These are phyloP conservation scores for Plectosphaerella sp. DNA, from an alignment of 2,329 filamentous ascomycete genomes.

Conservation along the genomic window DNA sequence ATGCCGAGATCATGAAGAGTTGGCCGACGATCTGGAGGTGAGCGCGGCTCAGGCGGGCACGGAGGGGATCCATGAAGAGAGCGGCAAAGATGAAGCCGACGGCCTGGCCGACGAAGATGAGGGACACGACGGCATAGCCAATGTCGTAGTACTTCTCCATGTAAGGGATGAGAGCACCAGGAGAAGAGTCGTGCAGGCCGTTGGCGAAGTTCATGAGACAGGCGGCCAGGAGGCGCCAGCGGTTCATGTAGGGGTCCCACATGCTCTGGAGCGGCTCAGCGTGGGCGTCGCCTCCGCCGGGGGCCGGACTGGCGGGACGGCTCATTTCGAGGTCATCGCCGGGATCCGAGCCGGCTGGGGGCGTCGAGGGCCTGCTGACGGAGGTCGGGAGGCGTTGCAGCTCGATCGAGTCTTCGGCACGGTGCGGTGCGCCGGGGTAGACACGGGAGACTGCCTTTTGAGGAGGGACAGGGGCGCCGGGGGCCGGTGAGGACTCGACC, in stretches of 20 bases:
- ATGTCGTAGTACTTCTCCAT: slow-evolving; percentile 73
- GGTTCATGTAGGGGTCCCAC: slow-evolving; percentile 62
- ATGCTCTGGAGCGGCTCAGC: slow-evolving; percentile 50
- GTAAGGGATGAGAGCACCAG: slow-evolving; percentile 76
- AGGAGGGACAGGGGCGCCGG: slow-evolving; percentile 20
- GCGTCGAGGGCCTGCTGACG: neutral
- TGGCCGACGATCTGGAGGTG: slow-evolving; percentile 58
- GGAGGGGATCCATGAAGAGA: slow-evolving; percentile 60
- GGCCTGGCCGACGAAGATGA: slow-evolving; percentile 78
- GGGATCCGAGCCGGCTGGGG: slow-evolving; percentile 1
- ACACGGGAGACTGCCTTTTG: slow-evolving; percentile 31
- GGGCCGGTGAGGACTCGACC: slow-evolving; percentile 19
- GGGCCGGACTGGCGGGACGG: slow-evolving; percentile 40
- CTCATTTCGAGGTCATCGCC: slow-evolving; percentile 47
- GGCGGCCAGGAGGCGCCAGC: slow-evolving; percentile 59
- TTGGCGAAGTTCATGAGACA: slow-evolving; percentile 65
- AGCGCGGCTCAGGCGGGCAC: slow-evolving; percentile 59
- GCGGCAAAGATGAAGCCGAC: slow-evolving; percentile 72
- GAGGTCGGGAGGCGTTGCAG: slow-evolving; percentile 16
- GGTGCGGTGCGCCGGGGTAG: slow-evolving; percentile 31
- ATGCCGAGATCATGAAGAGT: slow-evolving; percentile 53
- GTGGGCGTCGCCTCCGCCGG: slow-evolving; percentile 22
- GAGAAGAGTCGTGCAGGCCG: slow-evolving; percentile 70
- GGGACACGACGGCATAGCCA: slow-evolving; percentile 72
- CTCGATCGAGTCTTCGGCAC: slow-evolving; percentile 19